phyloP scores from a whole-genome alignment of 768 basidiomycete genomes.

The Leccinellum rugosiceps region DNA sequence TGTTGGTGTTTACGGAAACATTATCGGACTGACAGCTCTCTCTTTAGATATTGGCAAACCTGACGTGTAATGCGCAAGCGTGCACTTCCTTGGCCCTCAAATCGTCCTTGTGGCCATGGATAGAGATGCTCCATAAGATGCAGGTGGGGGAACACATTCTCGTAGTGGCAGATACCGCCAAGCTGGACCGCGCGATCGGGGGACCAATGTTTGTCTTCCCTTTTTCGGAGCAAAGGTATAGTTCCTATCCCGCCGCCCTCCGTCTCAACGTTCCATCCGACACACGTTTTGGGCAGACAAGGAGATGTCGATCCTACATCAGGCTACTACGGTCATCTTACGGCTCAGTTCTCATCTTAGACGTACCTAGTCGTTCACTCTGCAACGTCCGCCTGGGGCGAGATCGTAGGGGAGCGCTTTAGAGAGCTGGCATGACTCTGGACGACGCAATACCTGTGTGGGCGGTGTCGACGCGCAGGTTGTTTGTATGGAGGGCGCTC shows the following conservation, averaged over 20 bases:
- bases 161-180: slow-evolving; percentile 44
- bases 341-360: slow-evolving; percentile 37
- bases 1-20: background rate
- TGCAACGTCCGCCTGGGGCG: slow-evolving; percentile 16
- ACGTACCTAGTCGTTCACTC: slow-evolving; percentile 22
- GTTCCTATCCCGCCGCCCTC: background rate
- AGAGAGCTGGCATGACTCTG: background rate
- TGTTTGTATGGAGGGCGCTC: background rate
- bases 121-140: slow-evolving; percentile 40
- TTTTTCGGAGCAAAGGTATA: slow-evolving; percentile 14
- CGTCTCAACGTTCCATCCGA: background rate
- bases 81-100: slow-evolving; percentile 49
- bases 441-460: background rate
- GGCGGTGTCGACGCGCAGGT: background rate
- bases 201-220: slow-evolving; percentile 48
- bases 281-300: background rate
- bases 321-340: slow-evolving; percentile 32
- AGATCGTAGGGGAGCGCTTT: background rate
- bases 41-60: slow-evolving; percentile 66
- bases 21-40: background rate
- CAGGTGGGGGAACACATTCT: slow-evolving; percentile 57
- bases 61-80: slow-evolving; percentile 69
- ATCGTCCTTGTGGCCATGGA: no score
- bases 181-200: slow-evolving; percentile 50
- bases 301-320: slow-evolving; percentile 16